phyloP scores from a whole-genome alignment of 164 flowering plant genomes.

The Liquidambar formosana region DNA sequence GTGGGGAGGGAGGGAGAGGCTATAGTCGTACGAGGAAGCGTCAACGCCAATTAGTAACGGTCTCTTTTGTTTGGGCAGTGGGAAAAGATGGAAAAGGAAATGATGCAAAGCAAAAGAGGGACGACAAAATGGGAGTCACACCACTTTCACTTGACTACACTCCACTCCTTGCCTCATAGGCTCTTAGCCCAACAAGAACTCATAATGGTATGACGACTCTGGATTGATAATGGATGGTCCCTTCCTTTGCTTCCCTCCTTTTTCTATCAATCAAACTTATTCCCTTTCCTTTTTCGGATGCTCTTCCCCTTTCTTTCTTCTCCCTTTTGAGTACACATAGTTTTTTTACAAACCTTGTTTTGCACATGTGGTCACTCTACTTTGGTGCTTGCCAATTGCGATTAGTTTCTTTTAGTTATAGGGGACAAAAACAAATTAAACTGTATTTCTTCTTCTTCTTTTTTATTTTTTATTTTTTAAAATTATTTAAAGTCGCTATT shows the following conservation, averaged over 20 bases:
- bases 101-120: too few relatives aligned
- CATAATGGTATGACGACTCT: too few relatives aligned
- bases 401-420: too few relatives aligned
- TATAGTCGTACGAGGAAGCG: slow-evolving; percentile 44
- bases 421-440: too few relatives aligned
- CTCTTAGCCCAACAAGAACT: too few relatives aligned
- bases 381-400: background rate
- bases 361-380: slow-evolving; percentile 25
- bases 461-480: too few relatives aligned
- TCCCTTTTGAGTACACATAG: slow-evolving; percentile 5
- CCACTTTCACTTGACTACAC: background rate
- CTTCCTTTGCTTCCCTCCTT: slow-evolving; percentile 12
- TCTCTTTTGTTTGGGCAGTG: slow-evolving; percentile 25
- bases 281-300: slow-evolving; percentile 29
- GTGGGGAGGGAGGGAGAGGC: slow-evolving; percentile 7
- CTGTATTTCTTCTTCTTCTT: too few relatives aligned
- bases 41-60: slow-evolving; percentile 32
- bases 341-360: slow-evolving; percentile 3
- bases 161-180: too few relatives aligned
- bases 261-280: slow-evolving; percentile 23
- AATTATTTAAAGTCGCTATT: too few relatives aligned
- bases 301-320: slow-evolving; percentile 14
- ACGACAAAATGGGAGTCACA: slow-evolving; percentile 7
- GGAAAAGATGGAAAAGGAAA: slow-evolving; percentile 25
- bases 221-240: slow-evolving; percentile 11